Evolutionary conservation across 768 basidiomycete genomes (phyloP).

Genomic region (Crassisporium funariophilum): DNA sequence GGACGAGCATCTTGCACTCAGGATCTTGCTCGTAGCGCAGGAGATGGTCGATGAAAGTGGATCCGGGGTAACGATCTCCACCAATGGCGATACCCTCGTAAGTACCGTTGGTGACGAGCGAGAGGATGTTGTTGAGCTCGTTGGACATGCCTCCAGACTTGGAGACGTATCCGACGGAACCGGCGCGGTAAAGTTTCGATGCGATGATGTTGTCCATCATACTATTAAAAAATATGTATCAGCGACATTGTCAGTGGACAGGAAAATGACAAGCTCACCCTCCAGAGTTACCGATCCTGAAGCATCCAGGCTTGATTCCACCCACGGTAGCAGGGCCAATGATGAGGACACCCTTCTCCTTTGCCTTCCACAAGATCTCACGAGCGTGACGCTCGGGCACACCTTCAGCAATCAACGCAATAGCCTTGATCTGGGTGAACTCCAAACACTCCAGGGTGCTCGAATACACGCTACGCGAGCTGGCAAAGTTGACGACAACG

Average conservation of each 20-base stretch:
- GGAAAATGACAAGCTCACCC: slow-evolving; percentile 53
- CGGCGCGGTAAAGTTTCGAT: slow-evolving; percentile 96
- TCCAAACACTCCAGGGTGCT: slow-evolving; percentile 92
- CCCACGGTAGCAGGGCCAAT: slow-evolving; percentile 96
- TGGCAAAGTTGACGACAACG: slow-evolving; percentile 98
- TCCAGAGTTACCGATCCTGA: slow-evolving; percentile 99
- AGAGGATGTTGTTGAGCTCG: slow-evolving; percentile 99
- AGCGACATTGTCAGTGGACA: slow-evolving; percentile 1
- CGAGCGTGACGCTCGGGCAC: slow-evolving; percentile 97
- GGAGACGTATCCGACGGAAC: slow-evolving; percentile 97
- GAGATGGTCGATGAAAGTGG: slow-evolving; percentile 98
- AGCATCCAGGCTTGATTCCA: slow-evolving; percentile 99
- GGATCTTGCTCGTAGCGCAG: slow-evolving; percentile 97
- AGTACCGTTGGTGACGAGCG: slow-evolving; percentile 93
- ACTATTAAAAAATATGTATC: slow-evolving; percentile 36
- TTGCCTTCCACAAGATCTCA: slow-evolving; percentile 89
- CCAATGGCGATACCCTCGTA: slow-evolving; percentile 99
- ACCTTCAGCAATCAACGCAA: slow-evolving; percentile 98
- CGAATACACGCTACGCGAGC: slow-evolving; percentile 89
- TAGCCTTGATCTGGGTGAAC: slow-evolving; percentile 52
- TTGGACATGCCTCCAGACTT: slow-evolving; percentile 99
- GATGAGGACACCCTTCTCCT: slow-evolving; percentile 86
- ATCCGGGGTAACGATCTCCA: slow-evolving; percentile 98
- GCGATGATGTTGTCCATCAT: slow-evolving; percentile 99
- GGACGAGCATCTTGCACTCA: slow-evolving; percentile 98